Evolutionary conservation across 768 basidiomycete genomes (phyloP).

Genomic region (Phylloporus arenicola): DNA sequence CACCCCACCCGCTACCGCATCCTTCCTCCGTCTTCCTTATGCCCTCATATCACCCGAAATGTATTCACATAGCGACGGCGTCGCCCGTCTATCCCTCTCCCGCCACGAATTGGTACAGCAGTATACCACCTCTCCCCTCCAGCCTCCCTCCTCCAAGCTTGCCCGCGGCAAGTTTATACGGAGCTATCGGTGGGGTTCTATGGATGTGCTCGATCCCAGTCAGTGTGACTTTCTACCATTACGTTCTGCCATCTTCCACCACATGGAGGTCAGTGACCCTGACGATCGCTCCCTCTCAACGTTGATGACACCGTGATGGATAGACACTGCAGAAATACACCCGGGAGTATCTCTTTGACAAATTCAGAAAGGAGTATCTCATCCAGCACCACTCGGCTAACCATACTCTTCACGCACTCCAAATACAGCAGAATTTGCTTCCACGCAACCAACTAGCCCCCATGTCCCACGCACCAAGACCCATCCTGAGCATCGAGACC

Average conservation of each 20-base stretch:
- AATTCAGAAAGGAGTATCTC: slow-evolving; percentile 59
- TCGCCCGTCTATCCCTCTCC: slow-evolving; percentile 48
- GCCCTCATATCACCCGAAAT: slow-evolving; percentile 79
- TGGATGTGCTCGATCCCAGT: slow-evolving; percentile 71
- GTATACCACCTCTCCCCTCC: slow-evolving; percentile 58
- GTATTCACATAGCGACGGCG: slow-evolving; percentile 81
- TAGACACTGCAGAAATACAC: slow-evolving; percentile 86
- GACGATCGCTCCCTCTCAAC: slow-evolving; percentile 11
- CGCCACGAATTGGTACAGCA: slow-evolving; percentile 71
- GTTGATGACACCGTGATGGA: slow-evolving; percentile 20
- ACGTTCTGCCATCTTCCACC: slow-evolving; percentile 76
- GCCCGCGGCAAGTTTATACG: slow-evolving; percentile 61
- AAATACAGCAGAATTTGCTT: slow-evolving; percentile 37
- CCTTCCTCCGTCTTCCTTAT: slow-evolving; percentile 69
- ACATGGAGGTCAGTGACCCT: slow-evolving; percentile 67
- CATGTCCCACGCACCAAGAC: slow-evolving; percentile 41
- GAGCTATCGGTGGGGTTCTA: slow-evolving; percentile 76
- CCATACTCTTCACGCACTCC: slow-evolving; percentile 40
- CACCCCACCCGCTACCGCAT: slow-evolving; percentile 56
- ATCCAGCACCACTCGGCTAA: slow-evolving; percentile 47
- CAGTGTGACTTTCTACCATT: slow-evolving; percentile 81
- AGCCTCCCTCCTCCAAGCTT: slow-evolving; percentile 40
- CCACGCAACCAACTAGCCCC: slow-evolving; percentile 26
- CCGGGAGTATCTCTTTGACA: slow-evolving; percentile 75
- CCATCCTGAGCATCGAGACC: slow-evolving; percentile 60